These are phyloP conservation scores for Coemansia sp. DNA, from an alignment of 192 early-diverging fungal species.

Conservation along the genomic window DNA sequence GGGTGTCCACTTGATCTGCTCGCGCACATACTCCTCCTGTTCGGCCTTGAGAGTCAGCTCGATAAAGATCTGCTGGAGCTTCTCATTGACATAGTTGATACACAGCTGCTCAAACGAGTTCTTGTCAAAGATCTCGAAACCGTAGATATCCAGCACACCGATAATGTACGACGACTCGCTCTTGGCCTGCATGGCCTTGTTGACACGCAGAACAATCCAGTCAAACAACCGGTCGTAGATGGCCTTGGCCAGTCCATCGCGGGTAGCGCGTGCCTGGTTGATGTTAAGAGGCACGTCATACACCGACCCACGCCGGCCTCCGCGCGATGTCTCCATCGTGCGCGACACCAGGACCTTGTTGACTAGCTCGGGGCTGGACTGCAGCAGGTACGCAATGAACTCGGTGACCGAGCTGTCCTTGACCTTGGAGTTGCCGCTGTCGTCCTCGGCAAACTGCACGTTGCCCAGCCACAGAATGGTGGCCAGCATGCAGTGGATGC, in stretches of 20 bases:
- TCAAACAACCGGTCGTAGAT: conserved; percentile 94
- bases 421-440: conserved; percentile 66
- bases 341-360: conserved; percentile 65
- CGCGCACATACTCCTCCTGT: conserved; percentile 96
- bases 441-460: conserved; percentile 80
- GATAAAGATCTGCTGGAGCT: conserved; percentile 98
- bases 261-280: conserved; percentile 81
- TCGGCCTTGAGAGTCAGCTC: conserved; percentile 97
- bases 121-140: conserved; percentile 93
- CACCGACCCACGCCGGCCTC: conserved; percentile 67
- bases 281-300: conserved; percentile 88
- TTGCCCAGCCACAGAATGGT: conserved; percentile 97
- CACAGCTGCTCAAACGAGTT: conserved; percentile 99
- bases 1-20: conserved; percentile 98
- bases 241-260: conserved; percentile 93
- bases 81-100: conserved; percentile 99
- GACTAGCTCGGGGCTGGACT: conserved; percentile 57
- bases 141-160: conserved; percentile 98
- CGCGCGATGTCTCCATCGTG: conserved; percentile 71
- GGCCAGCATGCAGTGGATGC: conserved; percentile 89
- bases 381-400: conserved; percentile 73
- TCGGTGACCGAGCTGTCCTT: conserved; percentile 59
- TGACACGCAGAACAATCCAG: conserved; percentile 96
- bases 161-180: conserved; percentile 62
- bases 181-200: conserved; percentile 73